These are phyloP conservation scores for Fremontodendron californicum DNA, from an alignment of 345 rosid species.

Conservation along the genomic window DNA sequence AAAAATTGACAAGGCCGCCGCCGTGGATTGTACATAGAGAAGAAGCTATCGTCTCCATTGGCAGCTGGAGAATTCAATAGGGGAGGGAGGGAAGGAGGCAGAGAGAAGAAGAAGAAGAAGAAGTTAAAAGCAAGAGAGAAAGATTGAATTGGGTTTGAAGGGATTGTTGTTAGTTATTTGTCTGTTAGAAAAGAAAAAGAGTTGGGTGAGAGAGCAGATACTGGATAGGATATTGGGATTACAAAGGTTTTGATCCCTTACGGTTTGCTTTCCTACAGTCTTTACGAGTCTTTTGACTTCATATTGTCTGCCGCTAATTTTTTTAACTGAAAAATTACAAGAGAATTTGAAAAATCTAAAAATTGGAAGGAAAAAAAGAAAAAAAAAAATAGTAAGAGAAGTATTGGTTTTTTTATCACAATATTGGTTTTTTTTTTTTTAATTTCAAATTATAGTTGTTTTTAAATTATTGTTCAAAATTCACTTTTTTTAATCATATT, in stretches of 20 bases:
- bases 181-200: background rate
- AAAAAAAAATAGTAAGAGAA: no score
- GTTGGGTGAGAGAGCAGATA: slow-evolving; percentile 6
- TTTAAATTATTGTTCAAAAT: no score
- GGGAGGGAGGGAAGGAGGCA: background rate
- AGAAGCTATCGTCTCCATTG: slow-evolving; percentile 38
- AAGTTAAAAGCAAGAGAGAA: background rate
- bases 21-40: slow-evolving; percentile 27
- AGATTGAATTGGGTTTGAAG: slow-evolving; percentile 26
- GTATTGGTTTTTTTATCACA: no score
- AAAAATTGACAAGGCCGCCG: slow-evolving; percentile 14
- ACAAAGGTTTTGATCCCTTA: background rate
- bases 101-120: background rate
- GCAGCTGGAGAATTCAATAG: background rate
- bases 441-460: no score
- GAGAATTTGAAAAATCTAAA: no score
- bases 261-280: background rate
- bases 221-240: slow-evolving; percentile 21
- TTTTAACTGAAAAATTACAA: no score
- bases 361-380: no score
- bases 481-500: no score
- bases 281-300: background rate
- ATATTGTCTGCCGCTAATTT: background rate
- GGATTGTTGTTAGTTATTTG: background rate
- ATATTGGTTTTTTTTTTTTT: no score